Percentiles rank a stretch among this genome's conserved stretches.
Evolutionary conservation across 2,329 filamentous ascomycete genomes (phyloP).

Genomic region (Hymenotorrendiella dingleyae): DNA sequence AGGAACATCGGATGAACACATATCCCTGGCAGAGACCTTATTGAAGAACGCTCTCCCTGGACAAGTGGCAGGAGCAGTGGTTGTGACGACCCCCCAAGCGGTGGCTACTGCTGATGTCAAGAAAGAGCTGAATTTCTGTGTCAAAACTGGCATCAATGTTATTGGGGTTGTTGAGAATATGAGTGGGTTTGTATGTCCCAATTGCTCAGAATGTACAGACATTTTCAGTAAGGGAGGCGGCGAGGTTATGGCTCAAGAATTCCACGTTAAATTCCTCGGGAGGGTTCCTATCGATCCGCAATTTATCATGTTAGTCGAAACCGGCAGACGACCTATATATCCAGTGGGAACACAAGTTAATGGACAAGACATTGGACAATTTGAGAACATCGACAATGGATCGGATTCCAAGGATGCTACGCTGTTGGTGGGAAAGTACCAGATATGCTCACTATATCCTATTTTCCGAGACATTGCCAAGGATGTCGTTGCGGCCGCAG

Average conservation of each 20-base stretch:
- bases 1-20: slow-evolving; percentile 94
- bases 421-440: slow-evolving; percentile 65
- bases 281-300: slow-evolving; percentile 88
- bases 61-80: slow-evolving; percentile 78
- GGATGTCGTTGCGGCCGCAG: slow-evolving; percentile 37
- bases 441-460: slow-evolving; percentile 61
- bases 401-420: slow-evolving; percentile 34
- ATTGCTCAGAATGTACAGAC: slow-evolving; percentile 81
- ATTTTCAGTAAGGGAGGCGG: slow-evolving; percentile 91
- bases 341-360: slow-evolving; percentile 60
- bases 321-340: slow-evolving; percentile 58
- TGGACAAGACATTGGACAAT: slow-evolving; percentile 45
- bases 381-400: slow-evolving; percentile 25
- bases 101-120: slow-evolving; percentile 86
- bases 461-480: slow-evolving; percentile 62
- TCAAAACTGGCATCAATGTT: slow-evolving; percentile 75
- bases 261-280: slow-evolving; percentile 76
- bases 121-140: slow-evolving; percentile 83
- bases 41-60: slow-evolving; percentile 56
- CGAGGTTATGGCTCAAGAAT: slow-evolving; percentile 80
- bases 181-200: slow-evolving; percentile 81
- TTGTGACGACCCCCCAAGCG: slow-evolving; percentile 94
- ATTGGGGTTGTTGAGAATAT: slow-evolving; percentile 96
- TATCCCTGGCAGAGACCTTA: slow-evolving; percentile 84
- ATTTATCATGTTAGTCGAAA: slow-evolving; percentile 83